Evolutionary conservation across 805 yeast species (phyloP).

Genomic region (Wickerhamomyces canadensis): DNA sequence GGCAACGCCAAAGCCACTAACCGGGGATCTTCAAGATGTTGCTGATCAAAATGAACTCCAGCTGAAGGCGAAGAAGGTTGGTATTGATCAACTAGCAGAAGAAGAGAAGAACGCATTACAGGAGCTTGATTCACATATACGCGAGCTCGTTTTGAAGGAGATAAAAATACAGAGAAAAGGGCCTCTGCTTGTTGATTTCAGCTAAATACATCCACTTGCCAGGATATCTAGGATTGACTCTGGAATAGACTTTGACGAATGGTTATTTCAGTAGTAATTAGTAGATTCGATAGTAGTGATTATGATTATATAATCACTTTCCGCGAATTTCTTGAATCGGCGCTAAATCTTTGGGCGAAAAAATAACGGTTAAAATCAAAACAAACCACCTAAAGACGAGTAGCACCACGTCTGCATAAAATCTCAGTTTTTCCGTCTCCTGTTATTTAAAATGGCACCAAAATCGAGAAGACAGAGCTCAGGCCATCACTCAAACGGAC

Average conservation of each 20-base stretch:
- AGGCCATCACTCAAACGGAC: not conserved
- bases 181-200: slow-evolving; percentile 17
- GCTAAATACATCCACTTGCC: not conserved
- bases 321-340: no score
- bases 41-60: slow-evolving; percentile 5
- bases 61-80: slow-evolving; percentile 1
- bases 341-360: no score
- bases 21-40: slow-evolving; percentile 2
- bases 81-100: slow-evolving; percentile 1
- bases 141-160: slow-evolving; percentile 10
- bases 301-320: no score
- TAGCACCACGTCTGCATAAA: no score
- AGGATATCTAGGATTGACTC: no score
- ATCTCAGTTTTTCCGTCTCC: not conserved
- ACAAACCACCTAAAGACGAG: not conserved
- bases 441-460: not conserved
- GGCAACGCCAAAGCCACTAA: slow-evolving; percentile 11
- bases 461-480: not conserved
- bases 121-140: slow-evolving; percentile 11
- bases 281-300: no score
- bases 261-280: no score
- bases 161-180: slow-evolving; percentile 13
- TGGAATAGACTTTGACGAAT: no score
- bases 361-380: no score
- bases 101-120: slow-evolving; percentile 11